Conservation (phyloP, 495 filamentous ascomycete species). For the Penicillium herquei region DNA sequence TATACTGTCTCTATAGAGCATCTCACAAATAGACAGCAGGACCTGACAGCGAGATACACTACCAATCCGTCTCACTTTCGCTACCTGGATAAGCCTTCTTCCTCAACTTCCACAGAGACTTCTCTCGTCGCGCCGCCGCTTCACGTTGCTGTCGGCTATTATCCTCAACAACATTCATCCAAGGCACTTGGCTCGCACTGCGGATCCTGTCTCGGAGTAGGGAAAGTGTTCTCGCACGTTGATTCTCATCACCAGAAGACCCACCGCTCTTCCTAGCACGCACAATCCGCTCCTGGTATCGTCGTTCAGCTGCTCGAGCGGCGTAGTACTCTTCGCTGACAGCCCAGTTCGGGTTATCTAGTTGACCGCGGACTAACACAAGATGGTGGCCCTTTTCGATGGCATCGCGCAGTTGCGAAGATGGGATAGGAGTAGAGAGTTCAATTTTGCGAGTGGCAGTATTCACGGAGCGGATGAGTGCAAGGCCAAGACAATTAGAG, state of each 20-base stretch:
- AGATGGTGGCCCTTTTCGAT: slow-evolving; percentile 38
- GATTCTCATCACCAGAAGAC: slow-evolving; percentile 10
- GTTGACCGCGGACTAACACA: slow-evolving; percentile 51
- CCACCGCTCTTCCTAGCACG: slow-evolving; percentile 24
- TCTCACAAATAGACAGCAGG: neutral
- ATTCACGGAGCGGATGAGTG: slow-evolving; percentile 52
- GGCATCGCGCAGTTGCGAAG: slow-evolving; percentile 26
- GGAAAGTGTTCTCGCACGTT: slow-evolving; percentile 22
- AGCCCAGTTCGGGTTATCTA: slow-evolving; percentile 55
- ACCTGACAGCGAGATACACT: neutral
- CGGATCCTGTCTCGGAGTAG: slow-evolving; percentile 34
- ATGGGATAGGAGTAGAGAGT: slow-evolving; percentile 47
- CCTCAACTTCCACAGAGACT: slow-evolving; percentile 43
- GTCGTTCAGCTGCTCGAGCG: slow-evolving; percentile 38
- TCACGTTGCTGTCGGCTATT: slow-evolving; percentile 33
- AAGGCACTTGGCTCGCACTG: slow-evolving; percentile 44
- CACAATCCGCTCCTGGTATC: slow-evolving; percentile 25
- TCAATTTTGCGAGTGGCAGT: slow-evolving; percentile 35
- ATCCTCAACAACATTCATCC: slow-evolving; percentile 47
- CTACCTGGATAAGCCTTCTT: slow-evolving; percentile 46
- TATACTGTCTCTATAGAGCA: too few species aligned
- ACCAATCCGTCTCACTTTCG: slow-evolving; percentile 44
- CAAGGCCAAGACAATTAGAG: slow-evolving; percentile 50
- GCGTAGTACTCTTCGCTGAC: slow-evolving; percentile 46
- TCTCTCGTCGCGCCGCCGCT: slow-evolving; percentile 31